A percentile compares a stretch with the other conserved stretches of the same genome.
These are phyloP conservation scores for Candida maltosa DNA, from an alignment of 805 yeast species.

Conservation along the genomic window DNA sequence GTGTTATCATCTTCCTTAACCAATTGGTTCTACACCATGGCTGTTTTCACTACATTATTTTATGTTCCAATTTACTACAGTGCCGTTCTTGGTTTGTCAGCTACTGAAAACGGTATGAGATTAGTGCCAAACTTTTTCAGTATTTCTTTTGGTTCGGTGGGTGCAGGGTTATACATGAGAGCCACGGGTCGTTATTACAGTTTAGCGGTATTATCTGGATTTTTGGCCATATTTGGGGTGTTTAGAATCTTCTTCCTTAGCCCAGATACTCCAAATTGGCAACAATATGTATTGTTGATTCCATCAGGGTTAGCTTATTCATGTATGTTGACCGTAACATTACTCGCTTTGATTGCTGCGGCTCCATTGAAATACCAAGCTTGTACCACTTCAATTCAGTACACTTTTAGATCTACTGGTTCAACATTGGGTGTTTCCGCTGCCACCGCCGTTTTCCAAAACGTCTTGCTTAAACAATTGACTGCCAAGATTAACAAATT, in stretches of 20 bases:
- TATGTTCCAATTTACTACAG: slow-evolving; percentile 69
- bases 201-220: slow-evolving; percentile 41
- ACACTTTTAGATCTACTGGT: slow-evolving; percentile 83
- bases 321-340: slow-evolving; percentile 62
- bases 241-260: slow-evolving; percentile 24
- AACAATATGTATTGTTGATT: slow-evolving; percentile 32
- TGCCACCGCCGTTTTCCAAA: slow-evolving; percentile 65
- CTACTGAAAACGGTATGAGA: slow-evolving; percentile 58
- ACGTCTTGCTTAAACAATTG: slow-evolving; percentile 31
- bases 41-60: slow-evolving; percentile 58
- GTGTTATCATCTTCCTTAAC: slow-evolving; percentile 63
- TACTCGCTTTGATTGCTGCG: slow-evolving; percentile 73
- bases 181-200: slow-evolving; percentile 61
- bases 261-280: slow-evolving; percentile 14
- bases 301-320: slow-evolving; percentile 68
- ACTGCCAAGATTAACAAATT: slow-evolving; percentile 13
- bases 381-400: slow-evolving; percentile 83
- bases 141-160: slow-evolving; percentile 63
- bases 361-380: slow-evolving; percentile 73
- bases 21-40: slow-evolving; percentile 71
- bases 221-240: slow-evolving; percentile 47
- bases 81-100: slow-evolving; percentile 48
- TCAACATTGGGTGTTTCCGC: slow-evolving; percentile 79
- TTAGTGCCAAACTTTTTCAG: slow-evolving; percentile 67
- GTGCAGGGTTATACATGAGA: slow-evolving; percentile 65